phyloP scores from a whole-genome alignment of 331 rosid species.

The Cydonia oblonga region DNA sequence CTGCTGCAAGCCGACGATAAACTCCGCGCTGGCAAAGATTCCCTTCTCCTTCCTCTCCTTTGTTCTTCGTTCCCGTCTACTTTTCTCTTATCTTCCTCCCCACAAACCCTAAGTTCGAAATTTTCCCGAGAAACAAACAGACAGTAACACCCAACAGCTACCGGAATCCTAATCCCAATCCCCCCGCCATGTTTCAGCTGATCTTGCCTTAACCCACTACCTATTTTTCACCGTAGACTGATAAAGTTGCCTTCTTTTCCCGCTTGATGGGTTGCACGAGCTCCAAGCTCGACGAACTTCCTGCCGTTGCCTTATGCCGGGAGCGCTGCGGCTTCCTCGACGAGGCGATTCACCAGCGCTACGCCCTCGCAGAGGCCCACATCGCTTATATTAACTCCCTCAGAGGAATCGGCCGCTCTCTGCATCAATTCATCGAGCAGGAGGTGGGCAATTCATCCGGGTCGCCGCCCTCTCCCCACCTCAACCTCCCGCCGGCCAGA shows the following conservation, averaged over 20 bases:
- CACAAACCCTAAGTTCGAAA: conserved; percentile 5
- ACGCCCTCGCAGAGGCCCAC: conserved; percentile 69
- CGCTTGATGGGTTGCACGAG: conserved; percentile 68
- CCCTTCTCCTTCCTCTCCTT: neutral
- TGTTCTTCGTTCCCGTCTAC: neutral
- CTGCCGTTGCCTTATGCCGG: conserved; percentile 75
- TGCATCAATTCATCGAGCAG: conserved; percentile 39
- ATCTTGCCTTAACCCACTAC: conserved; percentile 2
- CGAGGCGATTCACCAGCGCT: conserved; percentile 71
- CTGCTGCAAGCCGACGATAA: conserved; percentile 50
- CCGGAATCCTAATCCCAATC: neutral
- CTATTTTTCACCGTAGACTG: neutral
- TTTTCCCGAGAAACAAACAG: conserved; percentile 16
- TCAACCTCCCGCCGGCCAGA: conserved; percentile 33
- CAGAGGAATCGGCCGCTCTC: conserved; percentile 47
- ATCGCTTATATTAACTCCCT: conserved; percentile 60
- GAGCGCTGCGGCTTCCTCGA: conserved; percentile 57
- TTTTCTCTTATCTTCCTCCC: neutral
- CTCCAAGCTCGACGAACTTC: conserved; percentile 90
- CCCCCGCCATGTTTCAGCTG: conserved; percentile 7
- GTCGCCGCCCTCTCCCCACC: conserved; percentile 29
- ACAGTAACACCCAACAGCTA: neutral
- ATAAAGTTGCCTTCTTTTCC: neutral
- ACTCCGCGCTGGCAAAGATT: conserved; percentile 81
- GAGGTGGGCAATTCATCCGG: conserved; percentile 25